Base-by-base conservation (phyloP, 176 grass and related monocot genomes). In the Calamus simplicifolius region DNA sequence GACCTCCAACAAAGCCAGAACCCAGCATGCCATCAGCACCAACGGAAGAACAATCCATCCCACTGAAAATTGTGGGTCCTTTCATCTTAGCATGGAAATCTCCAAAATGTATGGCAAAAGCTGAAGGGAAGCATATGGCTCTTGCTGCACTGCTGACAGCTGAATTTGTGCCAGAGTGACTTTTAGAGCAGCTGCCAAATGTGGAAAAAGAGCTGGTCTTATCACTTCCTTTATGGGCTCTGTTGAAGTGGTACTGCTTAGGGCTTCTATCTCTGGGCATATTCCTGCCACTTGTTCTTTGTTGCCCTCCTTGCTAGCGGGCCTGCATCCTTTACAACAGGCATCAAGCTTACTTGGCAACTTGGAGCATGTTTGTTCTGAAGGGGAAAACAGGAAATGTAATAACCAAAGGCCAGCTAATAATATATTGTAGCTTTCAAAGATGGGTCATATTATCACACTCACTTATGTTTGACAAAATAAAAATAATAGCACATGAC, bases 301-400 rank as follows among this genome's bases (percentile, higher is more conserved):
- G 80, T 72, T 64, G 76, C 85, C 35, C 61, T 66, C 27, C 69
- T 69, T 25, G 80, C 85, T 51, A 73, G 63, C 14, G 58, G 70
- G 49, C 76, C 85, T 15, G 79, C 68, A 31, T 80, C 56, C 52
- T 60, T 73, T 63, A 83, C 80, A 27, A 73, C 83, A 1, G 61
- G 58, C 0, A 62, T 63, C 63, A 83, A 61, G 59, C 76, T 88
- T 16, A 73, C 80, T 27, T 52, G 59, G 74, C 70, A 88, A 29
- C 72, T 62, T 52, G 51, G 73, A 57, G 48, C 64, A 31, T 51
- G 60, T 16, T 49, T n/a, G 29, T 62, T 65, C 80, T 80, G 85
- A 67, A 63, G 23, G 31, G 31, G 8, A 35, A 35, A 35, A 7
- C 6, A 31, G 29, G 29, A 35, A 35, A 35, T 35, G 31, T 35